phyloP scores from a whole-genome alignment of 2,329 filamentous ascomycete species.

The Fusarium nisikadoi region DNA sequence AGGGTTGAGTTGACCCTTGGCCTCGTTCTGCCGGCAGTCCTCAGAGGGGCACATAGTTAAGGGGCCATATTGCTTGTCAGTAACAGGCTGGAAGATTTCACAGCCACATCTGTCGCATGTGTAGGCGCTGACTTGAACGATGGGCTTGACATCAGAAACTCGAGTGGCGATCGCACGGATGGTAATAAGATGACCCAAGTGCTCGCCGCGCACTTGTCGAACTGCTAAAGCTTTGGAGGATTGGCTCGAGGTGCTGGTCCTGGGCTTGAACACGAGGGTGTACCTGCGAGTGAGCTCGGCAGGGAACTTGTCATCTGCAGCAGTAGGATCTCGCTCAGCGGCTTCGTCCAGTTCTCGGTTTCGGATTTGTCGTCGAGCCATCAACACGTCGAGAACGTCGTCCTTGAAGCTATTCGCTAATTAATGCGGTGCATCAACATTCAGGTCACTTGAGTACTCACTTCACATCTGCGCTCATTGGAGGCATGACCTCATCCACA shows the following conservation, averaged over 20 bases:
- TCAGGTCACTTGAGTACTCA: slow-evolving; percentile 53
- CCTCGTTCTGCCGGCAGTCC: slow-evolving; percentile 91
- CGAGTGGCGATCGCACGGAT: slow-evolving; percentile 93
- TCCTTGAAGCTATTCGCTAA: slow-evolving; percentile 80
- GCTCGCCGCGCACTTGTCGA: slow-evolving; percentile 89
- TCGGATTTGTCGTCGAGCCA: slow-evolving; percentile 87
- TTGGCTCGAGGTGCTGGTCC: slow-evolving; percentile 76
- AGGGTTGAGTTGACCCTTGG: slow-evolving; percentile 91
- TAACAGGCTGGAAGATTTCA: slow-evolving; percentile 97
- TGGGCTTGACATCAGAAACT: slow-evolving; percentile 97
- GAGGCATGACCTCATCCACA: slow-evolving; percentile 86
- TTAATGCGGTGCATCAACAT: slow-evolving; percentile 1
- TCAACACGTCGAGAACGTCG: slow-evolving; percentile 95
- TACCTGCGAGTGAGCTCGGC: slow-evolving; percentile 92
- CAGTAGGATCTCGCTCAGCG: slow-evolving; percentile 73
- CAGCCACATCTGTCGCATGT: slow-evolving; percentile 96
- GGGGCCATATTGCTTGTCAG: slow-evolving; percentile 89
- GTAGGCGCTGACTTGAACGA: slow-evolving; percentile 97
- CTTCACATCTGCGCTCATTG: slow-evolving; percentile 80
- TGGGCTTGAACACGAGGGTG: slow-evolving; percentile 94
- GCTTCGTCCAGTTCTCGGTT: slow-evolving; percentile 80
- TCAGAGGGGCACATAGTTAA: slow-evolving; percentile 86
- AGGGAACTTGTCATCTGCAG: slow-evolving; percentile 83
- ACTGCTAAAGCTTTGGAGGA: slow-evolving; percentile 80
- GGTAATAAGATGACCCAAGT: slow-evolving; percentile 93